Base-by-base conservation (phyloP, 2,329 filamentous ascomycete species). In the Alternaria ethzedia region DNA sequence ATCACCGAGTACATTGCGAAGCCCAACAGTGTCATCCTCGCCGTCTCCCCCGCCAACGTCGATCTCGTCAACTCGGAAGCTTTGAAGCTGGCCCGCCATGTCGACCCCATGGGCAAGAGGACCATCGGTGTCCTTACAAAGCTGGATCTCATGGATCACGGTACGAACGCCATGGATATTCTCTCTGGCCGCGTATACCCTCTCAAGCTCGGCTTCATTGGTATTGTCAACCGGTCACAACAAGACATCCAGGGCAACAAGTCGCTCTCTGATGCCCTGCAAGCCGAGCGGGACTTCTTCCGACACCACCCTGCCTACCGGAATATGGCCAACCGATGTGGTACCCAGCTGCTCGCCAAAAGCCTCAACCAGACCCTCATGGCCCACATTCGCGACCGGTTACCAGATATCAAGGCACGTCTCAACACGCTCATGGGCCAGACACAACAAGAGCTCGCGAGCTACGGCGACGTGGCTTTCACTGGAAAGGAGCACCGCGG, bases 391-490 rank as follows among this genome's bases (percentile, higher is more conserved):
- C 91, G 96, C 64, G 96, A 99, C 79, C 89, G 96, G 50, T 84
- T 99, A 73, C 96, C 96, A 28, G 96, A 99, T 80, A 99, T 99
- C 84, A 99, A 99, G 83, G 96, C 96, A 54, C 90, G 96, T 59
- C 86, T 99, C 65, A 99, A 99, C 81, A 99, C 96, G 1, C 84
- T 99, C 55, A 99, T 99, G 96, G 96, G 96, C n/a, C 96, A 99
- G 82, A 98, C 96, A 52, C 96, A 99, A 78, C 96, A 99, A 83
- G 96, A 99, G 80, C 86, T 99, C 61, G 96, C 96, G 46, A 97
- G 95, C 81, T 99, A 99, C 78, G 96, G 96, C 41, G 96, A 98
- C 78, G 97, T 96, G 84, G 92, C 97, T 73, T 99, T 99, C 79
- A 97, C 92, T 67, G 96, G 96, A 73, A 97, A 97, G 80, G 96